Conservation (phyloP, 345 rosid species). For the Gynandropsis gynandra region DNA sequence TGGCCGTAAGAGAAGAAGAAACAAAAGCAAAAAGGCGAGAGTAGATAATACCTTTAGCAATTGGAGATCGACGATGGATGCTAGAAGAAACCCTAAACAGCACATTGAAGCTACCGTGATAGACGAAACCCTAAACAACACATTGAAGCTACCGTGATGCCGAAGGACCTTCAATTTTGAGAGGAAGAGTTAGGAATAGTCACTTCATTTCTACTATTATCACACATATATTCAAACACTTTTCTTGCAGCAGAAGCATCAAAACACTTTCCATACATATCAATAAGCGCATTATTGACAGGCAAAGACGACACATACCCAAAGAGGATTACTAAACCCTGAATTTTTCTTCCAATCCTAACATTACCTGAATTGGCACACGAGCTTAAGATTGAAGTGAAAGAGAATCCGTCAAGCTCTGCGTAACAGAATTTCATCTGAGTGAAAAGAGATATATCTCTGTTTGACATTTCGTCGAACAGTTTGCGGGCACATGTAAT, state of each 20-base stretch:
- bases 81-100: too few relatives aligned
- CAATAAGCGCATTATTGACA: conserved; percentile 56
- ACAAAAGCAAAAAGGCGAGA: too few relatives aligned
- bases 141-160: too few relatives aligned
- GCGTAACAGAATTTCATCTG: conserved; percentile 33
- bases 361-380: conserved; percentile 40
- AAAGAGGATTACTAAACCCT: conserved; percentile 34
- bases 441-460: conserved; percentile 42
- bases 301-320: conserved; percentile 42
- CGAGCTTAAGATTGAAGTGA: conserved; percentile 51
- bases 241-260: conserved; percentile 37
- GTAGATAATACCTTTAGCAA: too few relatives aligned
- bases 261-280: conserved; percentile 76
- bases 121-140: too few relatives aligned
- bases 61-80: too few relatives aligned
- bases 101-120: too few relatives aligned
- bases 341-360: conserved; percentile 40
- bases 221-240: conserved; percentile 47
- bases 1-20: too few relatives aligned
- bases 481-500: conserved; percentile 46
- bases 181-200: too few relatives aligned
- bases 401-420: conserved; percentile 52
- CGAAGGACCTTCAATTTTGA: too few relatives aligned
- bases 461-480: conserved; percentile 58
- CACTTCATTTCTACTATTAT: conserved; percentile 45